Evolutionary conservation across 345 rosid genomes (phyloP), one percentile per base, ranked within the genome.

Genomic region (Barbarea vulgaris): DNA sequence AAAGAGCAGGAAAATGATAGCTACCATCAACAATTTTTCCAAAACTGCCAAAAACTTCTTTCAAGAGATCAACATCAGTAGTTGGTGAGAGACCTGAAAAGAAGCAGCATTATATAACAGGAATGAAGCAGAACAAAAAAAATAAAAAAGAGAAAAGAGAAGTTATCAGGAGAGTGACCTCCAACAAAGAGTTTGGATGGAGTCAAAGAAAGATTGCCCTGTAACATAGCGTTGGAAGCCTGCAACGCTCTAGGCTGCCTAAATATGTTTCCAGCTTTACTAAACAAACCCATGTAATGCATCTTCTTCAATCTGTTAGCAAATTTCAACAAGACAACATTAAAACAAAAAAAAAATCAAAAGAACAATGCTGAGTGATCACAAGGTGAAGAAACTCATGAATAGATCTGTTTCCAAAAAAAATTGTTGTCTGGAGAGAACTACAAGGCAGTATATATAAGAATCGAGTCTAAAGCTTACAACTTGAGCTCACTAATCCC

Each of bases 231-330:
- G 58, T 77, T 77, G 0, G 77, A 39, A 9, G 67, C 76, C 62
- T 77, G 72, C 48, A 77, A 48, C 6, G 77, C 72, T 64, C 76
- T 70, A 64, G 80, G 80, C 37, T 77, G 77, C 77, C 77, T 77
- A 57, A 71, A 77, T 27, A 77, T 77, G 72, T 77, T 77, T 28
- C 80, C 80, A 71, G 72, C 54, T 64, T 64, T 77, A 77, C 80
- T 77, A 70, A 77, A 77, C 72, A 77, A 33, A 37, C 28, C 24
- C 80, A 77, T 70, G 76, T 77, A 77, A 77, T 77, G 80, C 80
- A 77, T 77, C 67, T 71, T 77, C n/a, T 48, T 30, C 30, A 56
- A 64, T 48, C 80, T 77, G 63, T 47, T 7, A 48, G 13, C 61
- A 36, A 48, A n/a, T 18, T 46, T 13, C 71, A 48, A 70, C 27